Percentiles rank a stretch among this genome's conserved stretches.
Evolutionary conservation across 2,329 filamentous ascomycete species (phyloP).

Genomic region (Simplicillium sp.): DNA sequence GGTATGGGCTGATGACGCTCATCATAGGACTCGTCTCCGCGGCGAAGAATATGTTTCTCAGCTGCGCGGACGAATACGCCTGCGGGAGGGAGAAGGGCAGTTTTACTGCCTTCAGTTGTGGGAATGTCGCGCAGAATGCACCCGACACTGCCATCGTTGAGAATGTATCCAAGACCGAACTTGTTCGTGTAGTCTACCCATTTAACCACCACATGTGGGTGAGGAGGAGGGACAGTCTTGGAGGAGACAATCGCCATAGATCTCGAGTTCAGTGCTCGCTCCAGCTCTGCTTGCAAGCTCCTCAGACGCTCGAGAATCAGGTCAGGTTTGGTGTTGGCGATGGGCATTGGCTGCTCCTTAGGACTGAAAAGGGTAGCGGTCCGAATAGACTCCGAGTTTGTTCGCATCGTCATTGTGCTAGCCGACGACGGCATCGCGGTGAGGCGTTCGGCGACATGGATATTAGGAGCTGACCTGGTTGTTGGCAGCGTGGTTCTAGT

Average conservation of each 20-base stretch:
- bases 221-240: conserved; percentile 41
- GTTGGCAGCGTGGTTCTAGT: conserved; percentile 5
- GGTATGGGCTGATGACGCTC: conserved; percentile 55
- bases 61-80: conserved; percentile 64
- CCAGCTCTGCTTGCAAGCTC: conserved; percentile 49
- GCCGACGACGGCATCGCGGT: conserved; percentile 16
- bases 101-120: conserved; percentile 37
- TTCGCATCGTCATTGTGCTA: conserved; percentile 14
- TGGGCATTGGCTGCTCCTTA: conserved; percentile 36
- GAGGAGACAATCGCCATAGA: conserved; percentile 51
- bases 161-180: conserved; percentile 74
- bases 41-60: conserved; percentile 58
- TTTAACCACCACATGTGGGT: conserved; percentile 60
- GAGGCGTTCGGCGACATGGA: conserved; percentile 19
- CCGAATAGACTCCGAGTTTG: conserved; percentile 20
- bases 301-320: conserved; percentile 45
- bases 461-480: conserved; percentile 15
- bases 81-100: conserved; percentile 53
- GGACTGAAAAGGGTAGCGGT: conserved; percentile 46
- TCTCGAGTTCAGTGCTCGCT: conserved; percentile 53
- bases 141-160: conserved; percentile 73
- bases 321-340: conserved; percentile 48
- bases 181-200: conserved; percentile 89
- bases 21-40: conserved; percentile 42
- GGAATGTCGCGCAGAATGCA: conserved; percentile 54